These are phyloP conservation scores for Gamsiella multidivaricata DNA, from an alignment of 192 early-diverging fungal species.

Conservation along the genomic window DNA sequence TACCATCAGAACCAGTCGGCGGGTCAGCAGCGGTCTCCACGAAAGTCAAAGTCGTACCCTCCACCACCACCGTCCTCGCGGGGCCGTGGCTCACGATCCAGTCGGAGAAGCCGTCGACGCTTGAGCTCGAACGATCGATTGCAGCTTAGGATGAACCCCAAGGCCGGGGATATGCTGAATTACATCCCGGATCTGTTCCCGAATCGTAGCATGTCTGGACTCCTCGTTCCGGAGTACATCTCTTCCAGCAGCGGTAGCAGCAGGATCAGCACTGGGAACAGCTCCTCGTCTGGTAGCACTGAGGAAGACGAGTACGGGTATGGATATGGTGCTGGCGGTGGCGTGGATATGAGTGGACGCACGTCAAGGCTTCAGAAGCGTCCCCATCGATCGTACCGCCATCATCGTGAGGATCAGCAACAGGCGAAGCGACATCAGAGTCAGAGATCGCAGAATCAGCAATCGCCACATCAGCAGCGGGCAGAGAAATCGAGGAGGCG, in stretches of 20 bases:
- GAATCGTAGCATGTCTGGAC: constrained; percentile 28
- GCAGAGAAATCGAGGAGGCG: not conserved
- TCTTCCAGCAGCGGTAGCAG: constrained; percentile 17
- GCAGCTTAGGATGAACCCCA: constrained; percentile 43
- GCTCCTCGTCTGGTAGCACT: not conserved
- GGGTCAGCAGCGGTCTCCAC: too few relatives aligned
- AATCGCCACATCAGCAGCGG: not conserved
- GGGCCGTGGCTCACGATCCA: not conserved
- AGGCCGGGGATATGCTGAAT: constrained; percentile 24
- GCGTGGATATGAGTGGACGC: constrained; percentile 19
- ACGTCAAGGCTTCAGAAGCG: constrained; percentile 38
- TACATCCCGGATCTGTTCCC: constrained; percentile 31
- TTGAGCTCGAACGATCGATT: constrained; percentile 42
- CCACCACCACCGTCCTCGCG: not conserved
- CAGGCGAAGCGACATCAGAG: constrained; percentile 1
- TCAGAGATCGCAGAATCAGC: not conserved
- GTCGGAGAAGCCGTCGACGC: constrained; percentile 15
- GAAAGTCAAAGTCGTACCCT: constrained; percentile 2
- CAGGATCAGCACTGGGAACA: not conserved
- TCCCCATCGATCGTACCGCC: constrained; percentile 6
- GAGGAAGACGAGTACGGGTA: not conserved
- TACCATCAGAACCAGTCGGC: too few relatives aligned
- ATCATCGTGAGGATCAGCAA: not conserved
- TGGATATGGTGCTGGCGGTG: not conserved
- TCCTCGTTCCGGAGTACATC: constrained; percentile 32